These are phyloP conservation scores for Lactarius tabidus DNA, from an alignment of 768 basidiomycete genomes.

Conservation along the genomic window DNA sequence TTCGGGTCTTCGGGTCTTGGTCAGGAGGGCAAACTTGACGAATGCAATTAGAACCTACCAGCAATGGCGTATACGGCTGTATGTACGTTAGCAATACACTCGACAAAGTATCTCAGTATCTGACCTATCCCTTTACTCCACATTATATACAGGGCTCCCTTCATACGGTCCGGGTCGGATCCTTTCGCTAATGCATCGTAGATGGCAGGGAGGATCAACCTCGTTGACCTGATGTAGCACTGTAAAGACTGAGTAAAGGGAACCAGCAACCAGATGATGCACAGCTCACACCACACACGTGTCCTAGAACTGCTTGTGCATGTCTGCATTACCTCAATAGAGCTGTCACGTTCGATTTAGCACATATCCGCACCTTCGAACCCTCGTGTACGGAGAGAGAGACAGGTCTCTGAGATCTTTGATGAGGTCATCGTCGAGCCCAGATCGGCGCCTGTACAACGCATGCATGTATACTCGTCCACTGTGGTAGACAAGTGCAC, in stretches of 20 bases:
- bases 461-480: slow-evolving; percentile 75
- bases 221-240: slow-evolving; percentile 62
- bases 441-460: slow-evolving; percentile 67
- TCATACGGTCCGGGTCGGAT: slow-evolving; percentile 89
- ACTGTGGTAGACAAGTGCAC: slow-evolving; percentile 75
- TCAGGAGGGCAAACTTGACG: not conserved
- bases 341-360: not conserved
- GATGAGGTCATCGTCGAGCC: slow-evolving; percentile 67
- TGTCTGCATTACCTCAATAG: slow-evolving; percentile 42
- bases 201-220: slow-evolving; percentile 55
- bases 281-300: slow-evolving; percentile 55
- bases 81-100: slow-evolving; percentile 20
- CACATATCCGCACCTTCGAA: slow-evolving; percentile 51
- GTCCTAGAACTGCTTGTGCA: slow-evolving; percentile 62
- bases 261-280: not conserved
- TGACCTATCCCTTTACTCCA: slow-evolving; percentile 68
- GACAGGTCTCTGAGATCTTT: slow-evolving; percentile 68
- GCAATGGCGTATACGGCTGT: slow-evolving; percentile 65
- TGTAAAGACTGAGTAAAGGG: not conserved
- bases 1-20: slow-evolving; percentile 23
- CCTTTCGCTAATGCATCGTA: slow-evolving; percentile 65
- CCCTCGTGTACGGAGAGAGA: slow-evolving; percentile 73
- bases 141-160: slow-evolving; percentile 83
- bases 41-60: slow-evolving; percentile 40
- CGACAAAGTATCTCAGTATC: slow-evolving; percentile 25